These are phyloP conservation scores for Sambucus nigra DNA, from an alignment of 129 eudicot species.

Conservation along the genomic window DNA sequence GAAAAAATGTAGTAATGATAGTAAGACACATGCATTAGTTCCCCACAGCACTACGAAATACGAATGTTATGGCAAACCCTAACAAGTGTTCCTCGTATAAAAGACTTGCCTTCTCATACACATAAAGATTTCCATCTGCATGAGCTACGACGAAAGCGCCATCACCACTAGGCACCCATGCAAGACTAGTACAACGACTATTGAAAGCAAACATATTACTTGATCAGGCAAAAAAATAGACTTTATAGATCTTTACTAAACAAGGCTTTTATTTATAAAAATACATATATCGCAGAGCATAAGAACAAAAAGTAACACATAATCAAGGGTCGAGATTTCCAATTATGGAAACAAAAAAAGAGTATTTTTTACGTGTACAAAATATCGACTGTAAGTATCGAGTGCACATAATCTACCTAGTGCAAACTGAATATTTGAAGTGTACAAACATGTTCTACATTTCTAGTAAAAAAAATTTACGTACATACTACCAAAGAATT, in stretches of 20 bases:
- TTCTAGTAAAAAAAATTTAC: too few relatives aligned
- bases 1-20: slow-evolving; percentile 4
- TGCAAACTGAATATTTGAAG: too few relatives aligned
- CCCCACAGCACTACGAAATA: slow-evolving; percentile 10
- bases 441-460: too few relatives aligned
- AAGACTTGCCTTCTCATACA: slow-evolving; percentile 82
- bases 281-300: neutral
- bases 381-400: too few relatives aligned
- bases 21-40: neutral
- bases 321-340: too few relatives aligned
- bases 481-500: too few relatives aligned
- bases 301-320: too few relatives aligned
- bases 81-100: slow-evolving; percentile 4
- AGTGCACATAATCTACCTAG: too few relatives aligned
- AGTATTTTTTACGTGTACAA: too few relatives aligned
- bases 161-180: slow-evolving; percentile 89
- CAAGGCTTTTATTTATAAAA: neutral
- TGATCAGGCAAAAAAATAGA: slow-evolving; percentile 20
- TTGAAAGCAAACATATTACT: slow-evolving; percentile 19
- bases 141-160: slow-evolving; percentile 83
- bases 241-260: neutral
- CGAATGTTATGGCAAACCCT: slow-evolving; percentile 12
- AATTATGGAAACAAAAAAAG: too few relatives aligned
- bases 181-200: slow-evolving; percentile 86
- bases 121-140: slow-evolving; percentile 90